A percentile compares a stretch with the other conserved stretches of the same genome.
phyloP scores from a whole-genome alignment of 257 asterid species.

The Linderniella brevidens region DNA sequence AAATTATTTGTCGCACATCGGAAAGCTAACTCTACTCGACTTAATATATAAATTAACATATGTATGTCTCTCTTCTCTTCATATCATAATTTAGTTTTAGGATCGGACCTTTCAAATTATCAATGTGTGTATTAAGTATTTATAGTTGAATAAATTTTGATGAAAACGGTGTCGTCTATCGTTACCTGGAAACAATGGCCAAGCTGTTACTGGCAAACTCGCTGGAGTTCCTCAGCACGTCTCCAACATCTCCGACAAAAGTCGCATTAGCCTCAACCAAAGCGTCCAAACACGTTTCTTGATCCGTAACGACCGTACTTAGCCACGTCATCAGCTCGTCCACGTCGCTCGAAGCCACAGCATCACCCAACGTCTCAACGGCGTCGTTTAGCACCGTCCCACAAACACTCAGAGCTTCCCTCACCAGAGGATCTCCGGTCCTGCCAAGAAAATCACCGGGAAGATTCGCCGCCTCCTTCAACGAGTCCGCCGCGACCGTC shows the following conservation, averaged over 20 bases:
- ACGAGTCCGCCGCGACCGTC: constrained; percentile 19
- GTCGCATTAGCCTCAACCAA: constrained; percentile 42
- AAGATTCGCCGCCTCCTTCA: constrained; percentile 14
- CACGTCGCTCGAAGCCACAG: constrained; percentile 24
- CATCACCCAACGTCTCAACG: constrained; percentile 32
- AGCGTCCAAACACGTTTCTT: constrained; percentile 66
- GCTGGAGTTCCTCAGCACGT: constrained; percentile 33
- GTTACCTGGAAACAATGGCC: constrained; percentile 38
- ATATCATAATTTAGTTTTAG: too few species aligned
- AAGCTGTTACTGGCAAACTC: constrained; percentile 55
- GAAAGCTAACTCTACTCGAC: too few species aligned
- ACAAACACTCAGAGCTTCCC: constrained; percentile 41
- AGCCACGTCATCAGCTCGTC: constrained; percentile 48
- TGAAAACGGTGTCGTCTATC: too few species aligned
- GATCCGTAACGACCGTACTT: constrained; percentile 47
- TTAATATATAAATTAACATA: too few species aligned
- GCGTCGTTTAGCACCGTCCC: constrained; percentile 40
- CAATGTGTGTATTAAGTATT: too few species aligned
- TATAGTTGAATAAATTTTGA: too few species aligned
- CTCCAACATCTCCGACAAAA: constrained; percentile 16
- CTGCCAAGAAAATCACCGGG: constrained; percentile 18
- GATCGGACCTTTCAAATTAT: too few species aligned
- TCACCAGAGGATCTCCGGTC: constrained; percentile 12
- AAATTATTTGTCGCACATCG: too few species aligned
- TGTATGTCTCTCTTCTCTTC: too few species aligned